Conservation (phyloP, 2,329 filamentous ascomycete species). For the Aureobasidium melanogenum region DNA sequence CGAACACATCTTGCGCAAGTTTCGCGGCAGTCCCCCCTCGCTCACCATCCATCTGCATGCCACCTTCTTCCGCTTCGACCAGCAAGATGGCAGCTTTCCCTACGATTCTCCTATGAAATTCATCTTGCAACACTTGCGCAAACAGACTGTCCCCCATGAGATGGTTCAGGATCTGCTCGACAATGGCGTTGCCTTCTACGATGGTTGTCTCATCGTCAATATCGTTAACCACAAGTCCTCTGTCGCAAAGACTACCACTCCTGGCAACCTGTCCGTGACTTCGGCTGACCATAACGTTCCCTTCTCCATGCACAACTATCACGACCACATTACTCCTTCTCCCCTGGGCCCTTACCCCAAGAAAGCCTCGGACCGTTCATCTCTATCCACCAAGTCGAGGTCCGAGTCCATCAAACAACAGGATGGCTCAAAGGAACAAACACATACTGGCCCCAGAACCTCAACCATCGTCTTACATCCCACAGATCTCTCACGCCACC, state of each 20-base stretch:
- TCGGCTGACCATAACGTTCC: conserved; percentile 52
- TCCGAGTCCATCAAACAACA: conserved; percentile 38
- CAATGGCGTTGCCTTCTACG: conserved; percentile 72
- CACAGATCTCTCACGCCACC: conserved; percentile 64
- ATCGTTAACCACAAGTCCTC: conserved; percentile 77
- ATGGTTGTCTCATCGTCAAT: conserved; percentile 88
- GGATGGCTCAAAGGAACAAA: conserved; percentile 14
- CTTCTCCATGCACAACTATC: conserved; percentile 89
- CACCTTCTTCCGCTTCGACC: conserved; percentile 84
- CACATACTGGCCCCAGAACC: conserved; percentile 45
- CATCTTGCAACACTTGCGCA: conserved; percentile 66
- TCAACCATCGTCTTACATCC: conserved; percentile 78
- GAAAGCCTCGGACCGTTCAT: conserved; percentile 19
- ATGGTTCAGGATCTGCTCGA: conserved; percentile 70
- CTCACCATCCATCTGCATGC: conserved; percentile 78
- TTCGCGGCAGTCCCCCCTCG: conserved; percentile 63
- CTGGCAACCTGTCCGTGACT: conserved; percentile 37
- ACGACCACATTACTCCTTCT: conserved; percentile 81
- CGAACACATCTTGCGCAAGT: conserved; percentile 75
- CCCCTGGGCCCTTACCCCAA: conserved; percentile 65
- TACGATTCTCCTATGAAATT: conserved; percentile 89
- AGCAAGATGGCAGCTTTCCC: conserved; percentile 83
- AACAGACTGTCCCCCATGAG: conserved; percentile 78
- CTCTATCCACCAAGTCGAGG: conserved; percentile 37
- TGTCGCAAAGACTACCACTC: conserved; percentile 44